phyloP scores from a whole-genome alignment of 371 early-diverging fungal species.

The Rhizopus delemar region DNA sequence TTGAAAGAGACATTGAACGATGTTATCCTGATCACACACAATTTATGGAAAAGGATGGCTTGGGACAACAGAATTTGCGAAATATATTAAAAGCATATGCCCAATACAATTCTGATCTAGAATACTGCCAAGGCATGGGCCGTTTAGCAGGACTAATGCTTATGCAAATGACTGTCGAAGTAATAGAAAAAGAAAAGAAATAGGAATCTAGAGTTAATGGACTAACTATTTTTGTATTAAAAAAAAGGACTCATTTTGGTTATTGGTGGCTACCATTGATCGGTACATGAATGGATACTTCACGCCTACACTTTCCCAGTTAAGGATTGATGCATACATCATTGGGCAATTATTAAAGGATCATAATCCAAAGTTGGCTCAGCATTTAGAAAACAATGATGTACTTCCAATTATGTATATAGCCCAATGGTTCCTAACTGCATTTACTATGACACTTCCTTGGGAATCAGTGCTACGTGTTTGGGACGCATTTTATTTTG shows the following conservation, averaged over 20 bases:
- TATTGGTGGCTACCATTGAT: slow-evolving; percentile 78
- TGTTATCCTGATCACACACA: slow-evolving; percentile 86
- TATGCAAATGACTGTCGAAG: slow-evolving; percentile 83
- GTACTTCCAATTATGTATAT: slow-evolving; percentile 86
- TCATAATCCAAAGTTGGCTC: slow-evolving; percentile 71
- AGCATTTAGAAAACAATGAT: slow-evolving; percentile 76
- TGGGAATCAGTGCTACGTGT: slow-evolving; percentile 90
- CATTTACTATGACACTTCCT: slow-evolving; percentile 87
- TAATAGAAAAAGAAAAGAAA: slow-evolving; percentile 17
- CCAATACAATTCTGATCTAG: slow-evolving; percentile 83
- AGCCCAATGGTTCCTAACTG: slow-evolving; percentile 93
- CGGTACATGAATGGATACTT: slow-evolving; percentile 79
- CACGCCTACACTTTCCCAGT: slow-evolving; percentile 70
- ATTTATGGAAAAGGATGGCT: slow-evolving; percentile 68
- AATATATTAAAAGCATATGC: slow-evolving; percentile 85
- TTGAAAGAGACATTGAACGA: slow-evolving; percentile 81
- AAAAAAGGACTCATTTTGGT: slow-evolving; percentile 81
- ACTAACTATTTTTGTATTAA: background rate
- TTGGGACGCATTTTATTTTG: slow-evolving; percentile 91
- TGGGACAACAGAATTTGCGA: slow-evolving; percentile 71
- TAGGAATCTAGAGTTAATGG: background rate
- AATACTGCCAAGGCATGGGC: slow-evolving; percentile 98
- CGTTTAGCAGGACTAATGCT: slow-evolving; percentile 88
- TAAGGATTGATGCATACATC: slow-evolving; percentile 81
- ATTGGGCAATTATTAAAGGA: slow-evolving; percentile 79